Conservation (phyloP, 2,329 filamentous ascomycete species). For the Ceratocystis huliohia region DNA sequence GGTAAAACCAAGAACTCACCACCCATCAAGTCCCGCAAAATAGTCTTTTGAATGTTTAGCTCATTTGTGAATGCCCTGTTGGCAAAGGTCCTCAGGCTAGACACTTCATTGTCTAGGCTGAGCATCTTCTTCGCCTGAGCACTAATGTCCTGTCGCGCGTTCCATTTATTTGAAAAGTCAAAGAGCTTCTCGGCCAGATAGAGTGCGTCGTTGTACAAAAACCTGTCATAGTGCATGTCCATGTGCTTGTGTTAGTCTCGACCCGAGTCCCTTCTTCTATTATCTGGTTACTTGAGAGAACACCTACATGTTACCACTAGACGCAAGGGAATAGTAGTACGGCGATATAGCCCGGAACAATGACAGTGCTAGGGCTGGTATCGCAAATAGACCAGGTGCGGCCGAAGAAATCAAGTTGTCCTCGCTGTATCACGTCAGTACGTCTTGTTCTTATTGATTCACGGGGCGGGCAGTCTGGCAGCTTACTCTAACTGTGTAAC, state of each 20-base stretch:
- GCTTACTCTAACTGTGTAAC: slow-evolving; percentile 42
- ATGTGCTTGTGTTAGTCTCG: not conserved
- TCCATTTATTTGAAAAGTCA: slow-evolving; percentile 40
- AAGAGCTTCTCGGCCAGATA: slow-evolving; percentile 48
- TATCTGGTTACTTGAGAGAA: not conserved
- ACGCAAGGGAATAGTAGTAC: slow-evolving; percentile 54
- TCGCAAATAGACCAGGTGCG: slow-evolving; percentile 54
- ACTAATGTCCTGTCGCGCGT: slow-evolving; percentile 39
- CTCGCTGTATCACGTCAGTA: slow-evolving; percentile 26
- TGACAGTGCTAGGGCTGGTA: slow-evolving; percentile 62
- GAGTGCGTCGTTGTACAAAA: slow-evolving; percentile 53
- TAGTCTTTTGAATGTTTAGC: slow-evolving; percentile 46
- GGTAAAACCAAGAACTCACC: slow-evolving; percentile 27
- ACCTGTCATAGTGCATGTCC: slow-evolving; percentile 32
- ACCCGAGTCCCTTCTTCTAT: not conserved
- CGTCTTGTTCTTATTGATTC: not conserved
- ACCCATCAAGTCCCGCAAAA: slow-evolving; percentile 49
- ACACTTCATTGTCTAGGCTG: slow-evolving; percentile 47
- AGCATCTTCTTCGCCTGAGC: slow-evolving; percentile 41
- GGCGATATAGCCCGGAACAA: slow-evolving; percentile 67
- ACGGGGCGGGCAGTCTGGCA: not conserved
- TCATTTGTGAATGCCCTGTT: slow-evolving; percentile 49
- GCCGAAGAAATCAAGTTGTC: slow-evolving; percentile 51
- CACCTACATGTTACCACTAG: slow-evolving; percentile 51
- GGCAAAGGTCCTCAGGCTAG: slow-evolving; percentile 46